phyloP scores from a whole-genome alignment of 768 basidiomycete species.

The Serendipita sp. region DNA sequence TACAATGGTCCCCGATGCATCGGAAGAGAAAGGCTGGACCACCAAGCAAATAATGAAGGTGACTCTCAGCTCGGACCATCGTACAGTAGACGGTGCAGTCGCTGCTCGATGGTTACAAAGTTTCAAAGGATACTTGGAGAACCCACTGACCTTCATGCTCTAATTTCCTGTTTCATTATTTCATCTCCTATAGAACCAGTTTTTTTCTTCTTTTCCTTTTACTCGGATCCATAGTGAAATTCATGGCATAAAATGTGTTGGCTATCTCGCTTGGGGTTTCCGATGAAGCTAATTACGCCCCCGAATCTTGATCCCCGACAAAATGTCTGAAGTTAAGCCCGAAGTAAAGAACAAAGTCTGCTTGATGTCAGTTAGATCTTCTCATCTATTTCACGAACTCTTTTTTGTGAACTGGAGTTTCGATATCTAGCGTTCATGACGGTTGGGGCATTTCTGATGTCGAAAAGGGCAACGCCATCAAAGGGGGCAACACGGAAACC shows the following conservation, averaged over 20 bases:
- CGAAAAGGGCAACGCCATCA: conserved; percentile 78
- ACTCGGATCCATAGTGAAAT: neutral
- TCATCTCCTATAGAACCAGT: neutral
- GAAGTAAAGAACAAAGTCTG: conserved; percentile 77
- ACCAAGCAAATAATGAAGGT: conserved; percentile 84
- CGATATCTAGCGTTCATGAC: conserved; percentile 61
- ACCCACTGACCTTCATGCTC: conserved; percentile 93
- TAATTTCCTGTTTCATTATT: conserved; percentile 22
- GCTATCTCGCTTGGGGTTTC: neutral
- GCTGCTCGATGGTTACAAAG: conserved; percentile 83
- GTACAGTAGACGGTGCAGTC: conserved; percentile 91
- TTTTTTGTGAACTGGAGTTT: neutral
- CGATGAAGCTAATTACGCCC: neutral
- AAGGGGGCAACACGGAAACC: conserved; percentile 63
- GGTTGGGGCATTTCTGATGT: conserved; percentile 65
- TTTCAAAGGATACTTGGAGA: conserved; percentile 93
- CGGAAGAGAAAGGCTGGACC: conserved; percentile 92
- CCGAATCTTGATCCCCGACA: neutral
- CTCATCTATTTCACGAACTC: neutral
- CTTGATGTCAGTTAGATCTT: conserved; percentile 45
- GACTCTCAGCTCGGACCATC: conserved; percentile 87
- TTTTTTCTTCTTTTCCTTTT: neutral
- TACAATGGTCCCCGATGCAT: conserved; percentile 72
- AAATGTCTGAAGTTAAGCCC: conserved; percentile 30
- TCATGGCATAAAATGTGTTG: neutral